These are phyloP conservation scores for Ceratocystis smalleyi DNA, from an alignment of 2,329 filamentous ascomycete species.

Conservation along the genomic window DNA sequence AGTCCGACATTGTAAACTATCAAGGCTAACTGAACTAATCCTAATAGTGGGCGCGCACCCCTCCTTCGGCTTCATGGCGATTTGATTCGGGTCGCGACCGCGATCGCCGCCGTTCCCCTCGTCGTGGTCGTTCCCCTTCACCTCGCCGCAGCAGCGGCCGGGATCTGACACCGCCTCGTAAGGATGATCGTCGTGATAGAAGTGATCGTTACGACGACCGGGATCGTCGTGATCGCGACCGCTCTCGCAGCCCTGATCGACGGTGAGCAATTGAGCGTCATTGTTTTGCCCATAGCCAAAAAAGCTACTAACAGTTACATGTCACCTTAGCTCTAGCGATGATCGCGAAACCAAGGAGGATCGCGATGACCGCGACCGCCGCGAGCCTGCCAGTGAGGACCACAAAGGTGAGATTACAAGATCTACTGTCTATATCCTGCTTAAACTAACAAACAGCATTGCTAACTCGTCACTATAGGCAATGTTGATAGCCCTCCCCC, in stretches of 20 bases:
- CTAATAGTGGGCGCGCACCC: constrained; percentile 84
- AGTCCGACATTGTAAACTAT: neutral
- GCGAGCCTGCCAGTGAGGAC: constrained; percentile 76
- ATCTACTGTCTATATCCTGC: neutral
- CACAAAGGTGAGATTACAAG: constrained; percentile 54
- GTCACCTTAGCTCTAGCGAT: constrained; percentile 27
- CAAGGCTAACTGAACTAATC: constrained; percentile 15
- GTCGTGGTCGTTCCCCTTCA: constrained; percentile 56
- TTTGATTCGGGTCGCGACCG: constrained; percentile 84
- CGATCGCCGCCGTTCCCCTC: constrained; percentile 47
- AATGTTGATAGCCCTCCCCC: constrained; percentile 59
- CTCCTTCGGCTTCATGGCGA: constrained; percentile 93
- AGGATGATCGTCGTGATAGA: constrained; percentile 70
- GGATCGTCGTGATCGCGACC: constrained; percentile 57
- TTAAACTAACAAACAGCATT: neutral
- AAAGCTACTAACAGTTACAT: constrained; percentile 11
- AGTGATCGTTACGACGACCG: constrained; percentile 60
- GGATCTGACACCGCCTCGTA: constrained; percentile 65
- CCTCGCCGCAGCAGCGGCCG: constrained; percentile 62
- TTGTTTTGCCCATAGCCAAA: neutral
- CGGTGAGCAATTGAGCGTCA: constrained; percentile 28
- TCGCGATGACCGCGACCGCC: constrained; percentile 56
- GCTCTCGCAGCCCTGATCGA: constrained; percentile 54
- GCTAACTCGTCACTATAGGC: neutral
- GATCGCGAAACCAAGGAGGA: constrained; percentile 43